Evolutionary conservation across 371 early-diverging fungal species (phyloP).

Genomic region (Synchytrium microbalum): DNA sequence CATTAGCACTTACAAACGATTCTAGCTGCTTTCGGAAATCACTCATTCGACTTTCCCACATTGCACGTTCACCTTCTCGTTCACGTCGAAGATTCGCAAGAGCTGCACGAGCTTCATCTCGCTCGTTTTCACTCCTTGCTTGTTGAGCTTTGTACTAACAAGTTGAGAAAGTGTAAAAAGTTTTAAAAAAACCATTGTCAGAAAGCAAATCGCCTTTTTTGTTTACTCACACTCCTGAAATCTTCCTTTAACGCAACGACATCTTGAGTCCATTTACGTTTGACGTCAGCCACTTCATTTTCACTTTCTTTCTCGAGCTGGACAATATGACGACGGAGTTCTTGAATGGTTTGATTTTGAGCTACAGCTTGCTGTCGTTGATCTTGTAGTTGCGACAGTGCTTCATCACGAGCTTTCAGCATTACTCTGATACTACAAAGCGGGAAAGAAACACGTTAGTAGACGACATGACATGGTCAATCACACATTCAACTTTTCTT

Average conservation of each 20-base stretch:
- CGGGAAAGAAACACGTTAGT: neutral
- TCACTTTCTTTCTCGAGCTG: neutral
- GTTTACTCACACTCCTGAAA: neutral
- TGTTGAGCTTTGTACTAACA: neutral
- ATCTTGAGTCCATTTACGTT: neutral
- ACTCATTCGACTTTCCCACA: neutral
- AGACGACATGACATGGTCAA: neutral
- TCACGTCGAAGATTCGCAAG: neutral
- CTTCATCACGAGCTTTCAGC: neutral
- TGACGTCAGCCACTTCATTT: neutral
- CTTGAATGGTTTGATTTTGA: neutral
- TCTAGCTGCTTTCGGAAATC: neutral
- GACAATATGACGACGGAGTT: neutral
- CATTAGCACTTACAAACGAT: neutral
- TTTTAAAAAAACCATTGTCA: too few relatives aligned
- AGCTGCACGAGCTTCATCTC: neutral
- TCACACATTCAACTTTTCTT: neutral
- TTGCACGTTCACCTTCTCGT: neutral
- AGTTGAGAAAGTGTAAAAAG: neutral
- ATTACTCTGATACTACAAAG: neutral
- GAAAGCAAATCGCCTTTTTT: too few relatives aligned
- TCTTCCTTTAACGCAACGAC: neutral
- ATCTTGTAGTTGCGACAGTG: neutral
- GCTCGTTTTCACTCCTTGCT: neutral
- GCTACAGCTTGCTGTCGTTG: neutral